Conservation (phyloP, 148 eudicot genomes). For the Hydrangea macrophylla region DNA sequence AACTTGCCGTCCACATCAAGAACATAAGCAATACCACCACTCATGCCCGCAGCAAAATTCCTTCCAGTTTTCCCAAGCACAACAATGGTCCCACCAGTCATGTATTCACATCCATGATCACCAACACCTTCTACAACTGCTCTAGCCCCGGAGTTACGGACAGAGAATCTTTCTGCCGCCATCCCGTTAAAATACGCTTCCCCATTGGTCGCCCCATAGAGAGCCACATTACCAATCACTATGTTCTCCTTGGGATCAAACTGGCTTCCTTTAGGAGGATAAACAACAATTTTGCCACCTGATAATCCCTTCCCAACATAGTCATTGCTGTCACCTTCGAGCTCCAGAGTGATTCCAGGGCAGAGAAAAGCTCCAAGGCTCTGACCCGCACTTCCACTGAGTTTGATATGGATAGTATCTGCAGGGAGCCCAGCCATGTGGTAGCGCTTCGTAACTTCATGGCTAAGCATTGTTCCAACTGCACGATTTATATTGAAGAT, state of each 20-base stretch:
- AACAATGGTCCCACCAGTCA: conserved; percentile 96
- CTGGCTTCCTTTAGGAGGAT: conserved; percentile 79
- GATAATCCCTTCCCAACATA: conserved; percentile 98
- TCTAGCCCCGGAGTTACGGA: conserved; percentile 93
- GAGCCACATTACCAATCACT: conserved; percentile 96
- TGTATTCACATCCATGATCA: conserved; percentile 98
- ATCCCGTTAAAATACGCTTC: conserved; percentile 98
- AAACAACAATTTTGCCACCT: conserved; percentile 90
- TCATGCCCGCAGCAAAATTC: conserved; percentile 99
- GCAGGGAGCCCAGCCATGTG: conserved; percentile 63
- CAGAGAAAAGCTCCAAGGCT: conserved; percentile 98
- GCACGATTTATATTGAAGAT: conserved; percentile 86
- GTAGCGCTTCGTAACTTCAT: conserved; percentile 92
- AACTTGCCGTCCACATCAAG: conserved; percentile 73
- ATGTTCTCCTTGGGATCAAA: conserved; percentile 98
- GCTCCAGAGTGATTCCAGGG: conserved; percentile 89
- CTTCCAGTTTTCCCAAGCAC: conserved; percentile 93
- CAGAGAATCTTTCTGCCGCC: conserved; percentile 98
- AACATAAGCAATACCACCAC: conserved; percentile 93
- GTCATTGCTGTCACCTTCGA: conserved; percentile 98
- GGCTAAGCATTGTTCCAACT: conserved; percentile 99
- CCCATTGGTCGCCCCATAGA: conserved; percentile 88
- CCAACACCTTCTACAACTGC: conserved; percentile 99
- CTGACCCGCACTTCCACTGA: conserved; percentile 96
- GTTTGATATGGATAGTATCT: conserved; percentile 89